Conservation (phyloP, 2,329 filamentous ascomycete genomes). For the Colletotrichum falcatum region DNA sequence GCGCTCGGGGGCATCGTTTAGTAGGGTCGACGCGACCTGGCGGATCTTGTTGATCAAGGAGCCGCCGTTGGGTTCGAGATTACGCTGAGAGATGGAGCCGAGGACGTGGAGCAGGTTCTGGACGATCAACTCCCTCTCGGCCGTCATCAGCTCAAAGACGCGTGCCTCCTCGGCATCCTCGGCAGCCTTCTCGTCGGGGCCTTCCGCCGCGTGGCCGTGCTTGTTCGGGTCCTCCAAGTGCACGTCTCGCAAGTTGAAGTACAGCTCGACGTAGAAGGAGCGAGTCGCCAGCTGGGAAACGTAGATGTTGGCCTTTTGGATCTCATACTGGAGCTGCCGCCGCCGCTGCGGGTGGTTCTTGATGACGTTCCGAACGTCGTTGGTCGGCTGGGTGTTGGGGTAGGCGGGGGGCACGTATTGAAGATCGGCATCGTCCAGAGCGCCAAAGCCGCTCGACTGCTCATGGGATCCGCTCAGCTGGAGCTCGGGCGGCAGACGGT, state of each 20-base stretch:
- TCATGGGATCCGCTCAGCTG: slow-evolving; percentile 61
- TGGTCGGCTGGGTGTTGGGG: slow-evolving; percentile 57
- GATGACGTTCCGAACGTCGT: slow-evolving; percentile 64
- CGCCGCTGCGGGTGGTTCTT: slow-evolving; percentile 62
- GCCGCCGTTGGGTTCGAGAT: slow-evolving; percentile 80
- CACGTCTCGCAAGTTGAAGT: slow-evolving; percentile 80
- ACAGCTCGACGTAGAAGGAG: slow-evolving; percentile 88
- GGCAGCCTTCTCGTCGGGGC: slow-evolving; percentile 52
- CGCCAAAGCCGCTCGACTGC: slow-evolving; percentile 52
- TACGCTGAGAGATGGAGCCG: slow-evolving; percentile 82
- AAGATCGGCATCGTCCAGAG: slow-evolving; percentile 59
- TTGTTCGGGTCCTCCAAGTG: slow-evolving; percentile 62
- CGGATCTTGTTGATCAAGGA: slow-evolving; percentile 85
- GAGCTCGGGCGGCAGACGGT: slow-evolving; percentile 76
- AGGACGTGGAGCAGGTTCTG: slow-evolving; percentile 82
- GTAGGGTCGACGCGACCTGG: slow-evolving; percentile 83
- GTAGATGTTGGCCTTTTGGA: slow-evolving; percentile 93
- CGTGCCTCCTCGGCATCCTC: slow-evolving; percentile 59
- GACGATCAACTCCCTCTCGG: slow-evolving; percentile 85
- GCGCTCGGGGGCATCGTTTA: slow-evolving; percentile 67
- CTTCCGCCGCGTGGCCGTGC: slow-evolving; percentile 49
- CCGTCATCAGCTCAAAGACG: slow-evolving; percentile 73
- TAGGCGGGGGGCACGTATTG: slow-evolving; percentile 66
- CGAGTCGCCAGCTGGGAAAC: slow-evolving; percentile 83
- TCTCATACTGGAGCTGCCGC: slow-evolving; percentile 80